Percentiles rank a stretch among this genome's conserved stretches.
Evolutionary conservation across 2,329 filamentous ascomycete genomes (phyloP).

Genomic region (Aspergillus texensis): DNA sequence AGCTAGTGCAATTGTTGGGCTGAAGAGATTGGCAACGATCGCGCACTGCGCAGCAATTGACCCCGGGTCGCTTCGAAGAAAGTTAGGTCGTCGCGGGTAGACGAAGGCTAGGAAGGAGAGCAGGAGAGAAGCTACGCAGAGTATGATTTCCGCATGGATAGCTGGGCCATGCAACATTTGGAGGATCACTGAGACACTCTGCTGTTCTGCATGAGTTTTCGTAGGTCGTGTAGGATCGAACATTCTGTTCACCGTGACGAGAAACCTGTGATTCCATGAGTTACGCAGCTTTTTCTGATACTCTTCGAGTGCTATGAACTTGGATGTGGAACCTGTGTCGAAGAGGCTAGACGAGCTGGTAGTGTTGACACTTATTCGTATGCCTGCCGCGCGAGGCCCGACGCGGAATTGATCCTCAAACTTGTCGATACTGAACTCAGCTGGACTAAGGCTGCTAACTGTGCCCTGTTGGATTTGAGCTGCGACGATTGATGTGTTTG

Average conservation of each 20-base stretch:
- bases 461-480: neutral
- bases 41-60: slow-evolving; percentile 25
- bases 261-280: slow-evolving; percentile 9
- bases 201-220: neutral
- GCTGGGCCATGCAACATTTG: neutral
- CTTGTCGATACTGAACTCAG: neutral
- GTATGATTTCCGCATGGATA: neutral
- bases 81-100: slow-evolving; percentile 20
- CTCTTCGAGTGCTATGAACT: neutral
- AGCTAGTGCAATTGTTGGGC: slow-evolving; percentile 4
- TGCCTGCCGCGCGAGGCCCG: neutral
- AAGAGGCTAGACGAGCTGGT: neutral
- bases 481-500: neutral
- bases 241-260: neutral
- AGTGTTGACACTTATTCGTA: neutral
- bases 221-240: slow-evolving; percentile 4
- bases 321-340: neutral
- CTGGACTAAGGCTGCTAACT: neutral
- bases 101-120: slow-evolving; percentile 11
- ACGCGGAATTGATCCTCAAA: neutral
- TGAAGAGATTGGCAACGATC: slow-evolving; percentile 15
- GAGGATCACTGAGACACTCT: neutral
- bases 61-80: slow-evolving; percentile 22
- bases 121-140: neutral
- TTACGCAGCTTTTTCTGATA: neutral